Evolutionary conservation across 2,329 filamentous ascomycete species (phyloP).

Genomic region (Hirsutella rhossiliensis): DNA sequence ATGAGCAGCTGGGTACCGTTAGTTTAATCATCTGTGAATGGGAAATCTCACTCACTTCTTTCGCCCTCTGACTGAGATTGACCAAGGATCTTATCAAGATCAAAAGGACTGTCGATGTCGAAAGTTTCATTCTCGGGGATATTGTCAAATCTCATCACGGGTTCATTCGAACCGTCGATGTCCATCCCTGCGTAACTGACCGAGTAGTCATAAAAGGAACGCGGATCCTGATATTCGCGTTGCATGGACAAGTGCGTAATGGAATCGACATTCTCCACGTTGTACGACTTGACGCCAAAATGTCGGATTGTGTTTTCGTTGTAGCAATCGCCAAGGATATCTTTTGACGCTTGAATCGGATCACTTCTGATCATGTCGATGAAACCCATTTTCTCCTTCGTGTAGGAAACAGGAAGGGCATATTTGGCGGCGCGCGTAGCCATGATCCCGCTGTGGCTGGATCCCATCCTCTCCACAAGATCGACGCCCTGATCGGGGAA

Average conservation of each 20-base stretch:
- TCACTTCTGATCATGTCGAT: conserved; percentile 8
- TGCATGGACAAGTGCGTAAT: conserved; percentile 8
- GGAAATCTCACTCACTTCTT: conserved; percentile 4
- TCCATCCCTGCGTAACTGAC: conserved; percentile 2
- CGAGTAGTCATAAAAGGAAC: conserved; percentile 6
- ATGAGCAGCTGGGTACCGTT: background rate
- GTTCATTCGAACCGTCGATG: background rate
- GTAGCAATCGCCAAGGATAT: conserved; percentile 9
- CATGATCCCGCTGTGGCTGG: conserved; percentile 14
- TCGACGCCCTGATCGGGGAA: conserved; percentile 9
- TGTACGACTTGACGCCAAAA: conserved; percentile 5
- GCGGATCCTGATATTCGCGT: conserved; percentile 5
- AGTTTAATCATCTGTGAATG: background rate
- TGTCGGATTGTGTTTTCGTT: conserved; percentile 3
- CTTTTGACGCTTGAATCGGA: conserved; percentile 8
- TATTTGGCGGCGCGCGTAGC: conserved; percentile 5
- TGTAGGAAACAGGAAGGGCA: conserved; percentile 4
- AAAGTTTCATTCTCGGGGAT: conserved; percentile 9
- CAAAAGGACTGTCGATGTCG: conserved; percentile 11
- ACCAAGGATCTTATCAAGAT: conserved; percentile 9
- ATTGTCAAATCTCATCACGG: conserved; percentile 7
- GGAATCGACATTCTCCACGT: conserved; percentile 7
- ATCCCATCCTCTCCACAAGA: conserved; percentile 11
- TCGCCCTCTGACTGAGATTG: conserved; percentile 7
- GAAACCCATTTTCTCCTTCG: conserved; percentile 9